A percentile compares a stretch with the other conserved stretches of the same genome.
phyloP scores from a whole-genome alignment of 371 early-diverging fungal species.

The Capillidium rhysosporum region DNA sequence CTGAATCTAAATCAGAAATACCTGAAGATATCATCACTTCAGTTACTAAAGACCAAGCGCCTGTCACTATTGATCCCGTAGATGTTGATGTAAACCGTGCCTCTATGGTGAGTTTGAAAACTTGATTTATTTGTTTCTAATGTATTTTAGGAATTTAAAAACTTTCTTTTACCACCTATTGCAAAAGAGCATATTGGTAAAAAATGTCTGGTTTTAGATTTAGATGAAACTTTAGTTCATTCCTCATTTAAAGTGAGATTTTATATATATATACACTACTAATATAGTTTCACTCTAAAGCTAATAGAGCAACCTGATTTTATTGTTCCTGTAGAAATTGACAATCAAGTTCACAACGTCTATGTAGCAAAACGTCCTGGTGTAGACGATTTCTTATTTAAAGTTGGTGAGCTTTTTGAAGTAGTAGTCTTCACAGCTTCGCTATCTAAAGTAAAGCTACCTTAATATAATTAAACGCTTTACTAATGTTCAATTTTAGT shows the following conservation, averaged over 20 bases:
- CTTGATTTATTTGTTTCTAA: no score
- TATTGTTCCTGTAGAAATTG: constrained; percentile 76
- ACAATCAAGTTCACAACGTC: constrained; percentile 75
- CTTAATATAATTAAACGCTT: not conserved
- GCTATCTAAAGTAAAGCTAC: constrained; percentile 57
- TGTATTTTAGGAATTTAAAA: constrained; percentile 2
- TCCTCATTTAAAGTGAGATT: constrained; percentile 44
- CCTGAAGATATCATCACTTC: no score
- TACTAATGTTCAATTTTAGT: constrained; percentile 39
- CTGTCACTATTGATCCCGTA: no score
- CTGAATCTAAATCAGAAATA: no score
- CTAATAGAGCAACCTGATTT: constrained; percentile 40
- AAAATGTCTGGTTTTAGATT: constrained; percentile 72
- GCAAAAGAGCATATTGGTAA: constrained; percentile 28
- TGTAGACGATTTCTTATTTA: constrained; percentile 75
- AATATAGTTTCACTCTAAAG: not conserved
- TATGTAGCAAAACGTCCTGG: constrained; percentile 92
- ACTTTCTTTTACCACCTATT: constrained; percentile 16
- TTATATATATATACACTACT: constrained; percentile 2
- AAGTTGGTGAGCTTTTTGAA: constrained; percentile 75
- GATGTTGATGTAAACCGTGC: no score
- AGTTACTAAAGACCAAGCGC: no score
- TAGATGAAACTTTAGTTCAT: constrained; percentile 72
- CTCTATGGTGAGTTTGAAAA: no score
- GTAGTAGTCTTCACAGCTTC: constrained; percentile 92